Conservation (phyloP, 257 asterid species). For the Ilex asprella region DNA sequence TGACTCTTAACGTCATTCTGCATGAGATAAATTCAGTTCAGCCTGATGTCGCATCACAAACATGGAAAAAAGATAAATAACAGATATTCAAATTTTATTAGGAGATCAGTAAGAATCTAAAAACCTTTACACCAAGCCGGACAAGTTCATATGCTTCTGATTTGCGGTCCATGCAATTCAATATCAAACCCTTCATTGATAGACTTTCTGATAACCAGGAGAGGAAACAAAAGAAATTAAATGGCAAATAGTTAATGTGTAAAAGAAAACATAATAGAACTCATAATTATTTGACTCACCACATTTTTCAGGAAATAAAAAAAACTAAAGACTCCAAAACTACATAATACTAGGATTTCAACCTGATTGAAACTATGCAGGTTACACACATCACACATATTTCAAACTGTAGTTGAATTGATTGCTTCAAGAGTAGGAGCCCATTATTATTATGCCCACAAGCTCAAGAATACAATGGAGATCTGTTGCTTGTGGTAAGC, state of each 20-base stretch:
- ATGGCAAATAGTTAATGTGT: conserved; percentile 5
- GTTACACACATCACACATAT: too few species aligned
- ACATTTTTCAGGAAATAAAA: background rate
- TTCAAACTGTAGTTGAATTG: too few species aligned
- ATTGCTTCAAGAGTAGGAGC: too few species aligned
- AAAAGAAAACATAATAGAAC: background rate
- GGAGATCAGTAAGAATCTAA: background rate
- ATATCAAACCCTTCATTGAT: conserved; percentile 92
- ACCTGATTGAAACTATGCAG: too few species aligned
- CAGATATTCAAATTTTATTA: background rate
- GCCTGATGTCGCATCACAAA: background rate
- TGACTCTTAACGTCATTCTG: conserved; percentile 99
- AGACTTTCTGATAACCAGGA: conserved; percentile 63
- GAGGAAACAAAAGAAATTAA: conserved; percentile 6
- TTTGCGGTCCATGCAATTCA: conserved; percentile 97
- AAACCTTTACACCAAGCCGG: conserved; percentile 88
- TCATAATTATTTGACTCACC: too few species aligned
- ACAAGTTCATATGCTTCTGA: conserved; percentile 97
- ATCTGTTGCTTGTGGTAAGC: too few species aligned
- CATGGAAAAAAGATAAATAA: conserved; percentile 13
- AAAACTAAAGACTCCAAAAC: background rate
- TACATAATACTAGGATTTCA: too few species aligned
- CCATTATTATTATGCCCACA: too few species aligned
- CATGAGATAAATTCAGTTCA: conserved; percentile 27
- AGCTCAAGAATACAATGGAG: too few species aligned